Conservation (phyloP, 2,329 filamentous ascomycete genomes). For the Metarhizium album region DNA sequence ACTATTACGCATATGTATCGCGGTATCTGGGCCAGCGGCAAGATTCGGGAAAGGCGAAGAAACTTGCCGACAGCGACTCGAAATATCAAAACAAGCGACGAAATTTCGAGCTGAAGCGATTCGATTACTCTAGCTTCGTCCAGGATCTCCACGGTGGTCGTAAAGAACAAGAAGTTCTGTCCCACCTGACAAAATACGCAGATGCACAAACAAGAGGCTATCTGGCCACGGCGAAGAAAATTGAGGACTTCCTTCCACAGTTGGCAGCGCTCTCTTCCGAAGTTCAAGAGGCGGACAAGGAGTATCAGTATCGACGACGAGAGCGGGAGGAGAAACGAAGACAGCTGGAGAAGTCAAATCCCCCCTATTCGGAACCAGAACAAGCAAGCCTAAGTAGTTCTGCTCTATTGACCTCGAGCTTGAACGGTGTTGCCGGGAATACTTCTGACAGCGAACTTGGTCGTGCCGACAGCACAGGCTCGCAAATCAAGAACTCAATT, state of each 20-base stretch:
- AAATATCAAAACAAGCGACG: constrained; percentile 92
- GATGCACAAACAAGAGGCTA: constrained; percentile 81
- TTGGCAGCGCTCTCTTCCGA: constrained; percentile 80
- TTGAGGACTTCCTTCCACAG: constrained; percentile 78
- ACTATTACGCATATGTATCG: constrained; percentile 93
- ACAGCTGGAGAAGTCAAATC: constrained; percentile 78
- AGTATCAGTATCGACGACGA: constrained; percentile 90
- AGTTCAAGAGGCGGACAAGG: constrained; percentile 89
- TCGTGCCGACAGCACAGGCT: constrained; percentile 63
- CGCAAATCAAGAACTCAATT: constrained; percentile 46
- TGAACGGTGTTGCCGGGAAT: constrained; percentile 36
- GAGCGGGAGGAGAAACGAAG: constrained; percentile 92
- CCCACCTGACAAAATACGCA: constrained; percentile 87
- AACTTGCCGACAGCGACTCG: constrained; percentile 84
- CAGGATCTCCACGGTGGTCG: constrained; percentile 98
- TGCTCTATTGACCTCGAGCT: constrained; percentile 17
- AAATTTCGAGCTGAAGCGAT: constrained; percentile 93
- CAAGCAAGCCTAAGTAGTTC: constrained; percentile 33
- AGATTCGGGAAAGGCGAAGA: constrained; percentile 95
- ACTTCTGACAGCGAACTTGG: constrained; percentile 59
- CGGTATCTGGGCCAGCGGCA: constrained; percentile 93
- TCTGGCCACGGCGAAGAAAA: constrained; percentile 70
- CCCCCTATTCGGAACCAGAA: constrained; percentile 60
- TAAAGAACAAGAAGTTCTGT: constrained; percentile 94
- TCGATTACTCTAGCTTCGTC: constrained; percentile 99